phyloP scores from a whole-genome alignment of 495 filamentous ascomycete species.

The Lasiosphaeria miniovina region DNA sequence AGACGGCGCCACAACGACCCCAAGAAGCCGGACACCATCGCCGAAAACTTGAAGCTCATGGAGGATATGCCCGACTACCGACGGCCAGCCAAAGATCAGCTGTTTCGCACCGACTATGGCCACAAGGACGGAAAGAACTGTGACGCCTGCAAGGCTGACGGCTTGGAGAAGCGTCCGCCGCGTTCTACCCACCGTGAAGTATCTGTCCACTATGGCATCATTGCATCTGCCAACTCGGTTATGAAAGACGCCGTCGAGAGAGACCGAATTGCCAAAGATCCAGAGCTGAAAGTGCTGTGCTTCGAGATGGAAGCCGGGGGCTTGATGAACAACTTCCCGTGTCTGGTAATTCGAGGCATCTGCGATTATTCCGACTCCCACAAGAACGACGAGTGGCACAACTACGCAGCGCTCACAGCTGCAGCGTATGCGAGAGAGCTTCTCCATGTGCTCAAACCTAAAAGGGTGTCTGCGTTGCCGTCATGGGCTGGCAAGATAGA shows the following conservation, averaged over 20 bases:
- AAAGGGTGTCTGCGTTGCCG: background rate
- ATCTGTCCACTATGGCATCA: slow-evolving; percentile 37
- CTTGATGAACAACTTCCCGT: slow-evolving; percentile 19
- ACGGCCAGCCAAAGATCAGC: slow-evolving; percentile 11
- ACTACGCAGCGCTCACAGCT: slow-evolving; percentile 34
- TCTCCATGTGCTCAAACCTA: background rate
- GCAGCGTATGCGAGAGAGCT: slow-evolving; percentile 35
- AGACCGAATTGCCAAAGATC: slow-evolving; percentile 2
- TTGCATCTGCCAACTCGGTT: slow-evolving; percentile 40
- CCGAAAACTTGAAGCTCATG: background rate
- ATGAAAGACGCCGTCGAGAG: slow-evolving; percentile 21
- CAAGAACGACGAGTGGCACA: slow-evolving; percentile 37
- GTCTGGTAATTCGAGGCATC: slow-evolving; percentile 36
- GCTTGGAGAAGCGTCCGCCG: background rate
- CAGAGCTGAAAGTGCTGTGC: background rate
- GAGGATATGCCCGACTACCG: background rate
- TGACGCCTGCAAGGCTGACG: slow-evolving; percentile 10
- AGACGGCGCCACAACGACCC: background rate
- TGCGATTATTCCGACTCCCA: slow-evolving; percentile 42
- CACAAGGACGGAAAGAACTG: slow-evolving; percentile 10
- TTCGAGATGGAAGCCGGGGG: slow-evolving; percentile 1
- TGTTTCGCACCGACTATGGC: slow-evolving; percentile 20
- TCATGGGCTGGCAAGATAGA: background rate
- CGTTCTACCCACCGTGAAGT: slow-evolving; percentile 3
- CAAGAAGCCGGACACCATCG: background rate